Evolutionary conservation across 2,329 filamentous ascomycete genomes (phyloP), one percentile per base, ranked within the genome.

Genomic region (Pyrenochaeta sp.): DNA sequence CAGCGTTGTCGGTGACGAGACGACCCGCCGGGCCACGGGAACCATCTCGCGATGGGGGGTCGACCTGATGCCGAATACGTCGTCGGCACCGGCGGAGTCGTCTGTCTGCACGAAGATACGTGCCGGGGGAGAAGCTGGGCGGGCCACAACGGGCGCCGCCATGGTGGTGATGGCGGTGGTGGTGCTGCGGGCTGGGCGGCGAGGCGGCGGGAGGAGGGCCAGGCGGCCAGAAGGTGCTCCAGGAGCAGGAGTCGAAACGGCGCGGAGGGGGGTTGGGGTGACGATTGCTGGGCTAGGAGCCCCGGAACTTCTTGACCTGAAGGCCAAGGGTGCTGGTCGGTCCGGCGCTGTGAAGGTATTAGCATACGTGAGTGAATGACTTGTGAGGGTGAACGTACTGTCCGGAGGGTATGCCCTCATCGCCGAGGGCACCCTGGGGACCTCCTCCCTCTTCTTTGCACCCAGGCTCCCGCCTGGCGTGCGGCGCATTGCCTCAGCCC

Each of bases 311-410:
- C 48, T 39, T 5, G 54, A 48, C 35, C 41, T 47, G 14, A 61
- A 35, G 6, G 47, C 60, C 0, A 66, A 51, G 3, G 64, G 63
- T 3, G 54, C 54, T 7, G 64, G 63, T 17, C 64, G 60, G 21
- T 66, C 64, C 0, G 64, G 64, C 7, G 60, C 57, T 60, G 14
- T 9, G 14, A 15, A 14, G 22, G 5, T n/a, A 20, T 56, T 10
- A 55, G 44, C 23, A 34, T 34, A 11, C 17, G 11, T 3, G 34
- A 6, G 2, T 29, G 3, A 21, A 27, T 18, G 14, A 13, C 7
- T 5, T 8, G 5, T 29, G 3, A 30, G n/a, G 19, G 3, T 32
- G 15, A 27, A 22, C 6, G 43, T 29, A 54, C 51, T 53, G 15
- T 55, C 36, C 3, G 52, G 52, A n/a, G 52, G 52, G 13, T 50